Base-by-base conservation (phyloP, 2,329 filamentous ascomycete species). In the Colletotrichum sp. region DNA sequence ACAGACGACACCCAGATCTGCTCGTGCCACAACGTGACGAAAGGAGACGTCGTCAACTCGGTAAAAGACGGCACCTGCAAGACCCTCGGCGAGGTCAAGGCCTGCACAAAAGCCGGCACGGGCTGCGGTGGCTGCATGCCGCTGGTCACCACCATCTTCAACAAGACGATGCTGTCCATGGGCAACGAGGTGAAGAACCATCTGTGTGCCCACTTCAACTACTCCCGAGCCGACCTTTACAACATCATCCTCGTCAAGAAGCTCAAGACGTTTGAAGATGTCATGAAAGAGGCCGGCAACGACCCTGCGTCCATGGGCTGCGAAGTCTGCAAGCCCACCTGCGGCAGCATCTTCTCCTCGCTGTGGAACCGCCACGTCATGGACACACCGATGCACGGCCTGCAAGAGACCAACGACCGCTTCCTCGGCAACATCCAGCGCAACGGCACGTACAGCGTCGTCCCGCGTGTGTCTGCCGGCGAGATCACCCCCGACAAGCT, bases 121-220 rank as follows among this genome's bases (percentile, higher is more conserved):
- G 96, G 96, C 4, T 98, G 96, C 81, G 96, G 95, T 79, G 96
- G 96, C 9, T 98, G 96, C 82, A 92, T 98, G 91, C 95, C 96
- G 8, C 90, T 98, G 7, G 94, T 98, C 3, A 95, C 95, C 71
- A 94, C 93, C 78, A 98, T 98, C 82, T 98, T 98, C 90, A 97
- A 96, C 88, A 93, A 93, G 82, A 93, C 95, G 34, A 96, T 98
- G 94, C 88, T 92, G 63, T 92, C 92, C 13, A 94, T 97, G 92
- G 96, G 96, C 71, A 91, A 96, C 77, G 95, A 98, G 83, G 93
- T 98, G 72, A 95, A 94, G 80, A 98, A 98, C 83, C 89, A 98
- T 84, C 83, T 98, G 12, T 98, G 96, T 85, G 90, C 93, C 3
- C 95, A 98, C 84, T 98, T 98, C 82, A 90, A 91, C 78, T 94